These are phyloP conservation scores for Monsonia emarginata DNA, from an alignment of 441 rosid species.

Conservation along the genomic window DNA sequence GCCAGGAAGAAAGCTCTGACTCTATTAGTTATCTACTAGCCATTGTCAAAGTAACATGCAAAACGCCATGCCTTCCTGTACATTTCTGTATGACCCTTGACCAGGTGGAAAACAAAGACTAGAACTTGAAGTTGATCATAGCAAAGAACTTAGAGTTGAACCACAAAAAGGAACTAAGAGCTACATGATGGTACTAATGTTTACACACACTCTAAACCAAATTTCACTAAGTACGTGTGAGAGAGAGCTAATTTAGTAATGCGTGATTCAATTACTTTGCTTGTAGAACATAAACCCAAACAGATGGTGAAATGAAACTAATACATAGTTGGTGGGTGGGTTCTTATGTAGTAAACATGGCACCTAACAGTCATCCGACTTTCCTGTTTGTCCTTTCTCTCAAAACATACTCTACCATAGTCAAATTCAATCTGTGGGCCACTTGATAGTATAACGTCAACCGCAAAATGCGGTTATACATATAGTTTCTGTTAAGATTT, in stretches of 20 bases:
- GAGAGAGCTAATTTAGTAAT: not conserved
- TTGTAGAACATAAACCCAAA: not conserved
- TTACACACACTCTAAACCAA: not conserved
- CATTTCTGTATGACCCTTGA: not conserved
- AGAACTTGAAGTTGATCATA: not conserved
- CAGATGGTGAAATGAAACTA: not conserved
- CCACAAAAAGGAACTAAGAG: not conserved
- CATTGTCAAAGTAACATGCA: not conserved
- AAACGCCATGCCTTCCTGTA: not conserved
- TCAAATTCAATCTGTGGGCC: not conserved
- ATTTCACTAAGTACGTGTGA: not conserved
- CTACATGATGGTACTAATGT: not conserved
- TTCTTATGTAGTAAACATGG: not conserved
- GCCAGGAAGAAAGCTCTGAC: not conserved
- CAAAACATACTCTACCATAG: not conserved
- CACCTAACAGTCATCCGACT: not conserved
- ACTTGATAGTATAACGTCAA: not conserved
- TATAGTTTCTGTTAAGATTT: not conserved
- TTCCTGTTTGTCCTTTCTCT: slow-evolving; percentile 8
- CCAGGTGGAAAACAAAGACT: not conserved
- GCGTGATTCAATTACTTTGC: not conserved
- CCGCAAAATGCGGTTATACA: not conserved
- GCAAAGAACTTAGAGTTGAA: not conserved
- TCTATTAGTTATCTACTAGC: not conserved
- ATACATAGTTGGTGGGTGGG: not conserved